These are phyloP conservation scores for Allantophomopsis cytisporea DNA, from an alignment of 2,329 filamentous ascomycete species.

Conservation along the genomic window DNA sequence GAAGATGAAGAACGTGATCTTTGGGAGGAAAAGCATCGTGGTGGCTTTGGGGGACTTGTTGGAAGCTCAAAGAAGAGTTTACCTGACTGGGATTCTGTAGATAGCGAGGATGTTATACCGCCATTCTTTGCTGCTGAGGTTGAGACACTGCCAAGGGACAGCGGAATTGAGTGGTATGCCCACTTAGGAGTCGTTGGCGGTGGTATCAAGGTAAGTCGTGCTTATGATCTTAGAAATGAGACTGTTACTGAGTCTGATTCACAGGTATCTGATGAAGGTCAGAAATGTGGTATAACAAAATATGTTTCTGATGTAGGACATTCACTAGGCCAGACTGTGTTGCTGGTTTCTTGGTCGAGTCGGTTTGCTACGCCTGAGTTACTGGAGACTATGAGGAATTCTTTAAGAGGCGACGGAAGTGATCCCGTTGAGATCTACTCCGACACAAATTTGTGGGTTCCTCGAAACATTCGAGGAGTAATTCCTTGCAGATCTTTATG, in stretches of 20 bases:
- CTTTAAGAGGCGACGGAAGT: conserved; percentile 2
- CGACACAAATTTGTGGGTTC: conserved; percentile 1
- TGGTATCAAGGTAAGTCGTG: conserved; percentile 7
- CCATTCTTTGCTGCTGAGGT: conserved; percentile 68
- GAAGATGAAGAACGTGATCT: conserved; percentile 41
- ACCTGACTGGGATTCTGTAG: conserved; percentile 1
- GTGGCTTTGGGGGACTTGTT: conserved; percentile 21
- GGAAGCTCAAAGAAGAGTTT: conserved; percentile 9
- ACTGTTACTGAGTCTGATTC: background rate
- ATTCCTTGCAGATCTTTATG: conserved; percentile 29
- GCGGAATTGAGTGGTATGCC: conserved; percentile 74
- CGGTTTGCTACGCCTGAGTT: background rate
- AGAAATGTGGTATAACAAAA: background rate
- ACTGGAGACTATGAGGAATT: background rate
- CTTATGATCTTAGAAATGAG: background rate
- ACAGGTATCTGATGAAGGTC: background rate
- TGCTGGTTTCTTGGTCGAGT: background rate
- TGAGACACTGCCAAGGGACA: conserved; percentile 58
- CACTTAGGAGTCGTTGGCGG: conserved; percentile 38
- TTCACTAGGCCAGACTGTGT: background rate
- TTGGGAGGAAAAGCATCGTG: conserved; percentile 52
- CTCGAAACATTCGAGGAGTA: conserved; percentile 8
- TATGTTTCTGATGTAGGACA: background rate
- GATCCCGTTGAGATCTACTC: background rate
- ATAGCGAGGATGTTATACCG: conserved; percentile 26